Evolutionary conservation across 257 asterid genomes (phyloP).

Genomic region (Solanum bukasovii): DNA sequence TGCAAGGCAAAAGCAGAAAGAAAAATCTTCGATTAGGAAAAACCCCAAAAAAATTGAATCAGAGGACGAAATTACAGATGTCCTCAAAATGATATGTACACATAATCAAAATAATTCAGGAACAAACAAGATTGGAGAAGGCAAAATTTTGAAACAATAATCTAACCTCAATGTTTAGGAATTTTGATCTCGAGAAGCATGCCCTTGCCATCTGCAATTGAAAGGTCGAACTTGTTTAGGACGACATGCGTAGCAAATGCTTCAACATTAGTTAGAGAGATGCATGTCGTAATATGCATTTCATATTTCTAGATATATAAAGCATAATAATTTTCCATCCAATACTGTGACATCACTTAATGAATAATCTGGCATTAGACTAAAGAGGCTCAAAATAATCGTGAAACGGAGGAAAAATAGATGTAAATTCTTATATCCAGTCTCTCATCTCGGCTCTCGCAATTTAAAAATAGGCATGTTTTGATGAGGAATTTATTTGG

Average conservation of each 20-base stretch:
- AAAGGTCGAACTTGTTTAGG: slow-evolving; percentile 6
- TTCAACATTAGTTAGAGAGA: not conserved
- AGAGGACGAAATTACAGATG: slow-evolving; percentile 17
- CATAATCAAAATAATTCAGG: slow-evolving; percentile 12
- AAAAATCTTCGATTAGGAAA: not conserved
- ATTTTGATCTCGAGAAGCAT: slow-evolving; percentile 64
- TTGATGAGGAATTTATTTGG: not conserved
- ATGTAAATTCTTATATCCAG: not conserved
- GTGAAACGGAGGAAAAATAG: not conserved
- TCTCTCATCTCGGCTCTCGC: not conserved
- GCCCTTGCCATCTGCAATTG: slow-evolving; percentile 87
- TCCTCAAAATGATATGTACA: slow-evolving; percentile 38
- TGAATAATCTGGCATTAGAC: not conserved
- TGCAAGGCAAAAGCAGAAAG: not conserved
- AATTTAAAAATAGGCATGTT: not conserved
- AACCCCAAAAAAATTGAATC: not conserved
- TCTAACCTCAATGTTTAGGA: slow-evolving; percentile 31
- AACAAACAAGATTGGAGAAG: not conserved
- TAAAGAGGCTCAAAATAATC: not conserved
- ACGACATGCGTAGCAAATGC: not conserved
- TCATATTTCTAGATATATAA: not conserved
- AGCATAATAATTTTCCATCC: not conserved
- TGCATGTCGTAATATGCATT: not conserved
- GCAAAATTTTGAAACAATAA: slow-evolving; percentile 10
- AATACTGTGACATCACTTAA: not conserved